These are phyloP conservation scores for Exophiala phaeomuriformis DNA, from an alignment of 2,329 filamentous ascomycete species.

Conservation along the genomic window DNA sequence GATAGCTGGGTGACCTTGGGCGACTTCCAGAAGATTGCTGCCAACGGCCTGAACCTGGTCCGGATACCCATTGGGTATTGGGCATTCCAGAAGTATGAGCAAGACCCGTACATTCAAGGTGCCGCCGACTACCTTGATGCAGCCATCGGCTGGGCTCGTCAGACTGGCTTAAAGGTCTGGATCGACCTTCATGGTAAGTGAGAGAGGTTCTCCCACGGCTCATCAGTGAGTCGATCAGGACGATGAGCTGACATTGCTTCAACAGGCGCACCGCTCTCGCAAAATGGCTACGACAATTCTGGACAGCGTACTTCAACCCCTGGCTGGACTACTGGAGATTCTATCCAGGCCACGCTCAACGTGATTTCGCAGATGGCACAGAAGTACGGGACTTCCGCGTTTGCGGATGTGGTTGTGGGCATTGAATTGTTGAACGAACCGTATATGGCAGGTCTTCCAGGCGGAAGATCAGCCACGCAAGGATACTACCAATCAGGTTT, in stretches of 20 bases:
- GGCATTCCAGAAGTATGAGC: constrained; percentile 48
- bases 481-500: constrained; percentile 44
- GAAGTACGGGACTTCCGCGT: constrained; percentile 48
- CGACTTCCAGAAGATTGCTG: constrained; percentile 52
- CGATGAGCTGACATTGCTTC: not conserved
- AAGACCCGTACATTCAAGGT: constrained; percentile 56
- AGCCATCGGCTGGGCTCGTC: constrained; percentile 53
- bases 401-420: constrained; percentile 52
- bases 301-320: constrained; percentile 38
- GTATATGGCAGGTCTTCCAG: constrained; percentile 28
- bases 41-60: constrained; percentile 49
- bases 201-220: no score
- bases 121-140: constrained; percentile 52
- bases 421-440: constrained; percentile 44
- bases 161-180: constrained; percentile 55
- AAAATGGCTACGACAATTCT: constrained; percentile 63
- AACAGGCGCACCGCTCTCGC: constrained; percentile 49
- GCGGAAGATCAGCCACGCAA: constrained; percentile 40
- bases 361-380: constrained; percentile 52
- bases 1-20: constrained; percentile 48
- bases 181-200: constrained; percentile 56
- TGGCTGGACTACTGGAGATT: constrained; percentile 35
- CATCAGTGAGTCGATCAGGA: no score
- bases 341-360: constrained; percentile 38
- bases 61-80: constrained; percentile 62